Percentiles rank a stretch among this genome's conserved stretches.
phyloP scores from a whole-genome alignment of 202 grass and related monocot genomes.

The Eragrostis tef region DNA sequence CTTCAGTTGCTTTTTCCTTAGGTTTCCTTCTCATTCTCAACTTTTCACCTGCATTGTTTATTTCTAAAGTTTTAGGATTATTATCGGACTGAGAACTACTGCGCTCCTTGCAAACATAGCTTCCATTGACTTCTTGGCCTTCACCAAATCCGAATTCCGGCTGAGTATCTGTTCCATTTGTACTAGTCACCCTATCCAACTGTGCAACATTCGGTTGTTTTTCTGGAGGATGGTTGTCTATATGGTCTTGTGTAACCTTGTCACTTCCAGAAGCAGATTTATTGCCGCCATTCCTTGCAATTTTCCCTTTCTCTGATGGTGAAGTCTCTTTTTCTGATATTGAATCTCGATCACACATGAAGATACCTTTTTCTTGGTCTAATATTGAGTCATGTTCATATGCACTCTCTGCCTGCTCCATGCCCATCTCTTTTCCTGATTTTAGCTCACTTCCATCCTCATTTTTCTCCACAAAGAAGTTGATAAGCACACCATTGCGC shows the following conservation, averaged over 20 bases:
- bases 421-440: conserved; percentile 33
- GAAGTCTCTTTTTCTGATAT: neutral
- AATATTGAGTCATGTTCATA: conserved; percentile 11
- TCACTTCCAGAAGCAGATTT: conserved; percentile 5
- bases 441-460: neutral
- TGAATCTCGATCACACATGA: neutral
- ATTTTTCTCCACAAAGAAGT: conserved; percentile 6
- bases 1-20: conserved; percentile 17
- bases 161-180: neutral
- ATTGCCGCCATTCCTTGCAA: neutral
- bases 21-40: conserved; percentile 8
- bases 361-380: neutral
- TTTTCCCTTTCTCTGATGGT: conserved; percentile 26
- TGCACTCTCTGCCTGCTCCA: conserved; percentile 22
- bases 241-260: neutral
- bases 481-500: neutral
- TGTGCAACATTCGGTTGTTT: neutral
- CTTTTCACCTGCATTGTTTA: conserved; percentile 27
- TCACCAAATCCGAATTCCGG: neutral
- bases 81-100: conserved; percentile 27
- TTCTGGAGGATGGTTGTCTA: conserved; percentile 22
- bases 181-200: conserved; percentile 23
- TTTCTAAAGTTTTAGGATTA: conserved; percentile 17
- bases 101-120: neutral
- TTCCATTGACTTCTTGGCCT: conserved; percentile 21